Conservation (phyloP, 2,329 filamentous ascomycete species). For the Diaporthe amygdali region DNA sequence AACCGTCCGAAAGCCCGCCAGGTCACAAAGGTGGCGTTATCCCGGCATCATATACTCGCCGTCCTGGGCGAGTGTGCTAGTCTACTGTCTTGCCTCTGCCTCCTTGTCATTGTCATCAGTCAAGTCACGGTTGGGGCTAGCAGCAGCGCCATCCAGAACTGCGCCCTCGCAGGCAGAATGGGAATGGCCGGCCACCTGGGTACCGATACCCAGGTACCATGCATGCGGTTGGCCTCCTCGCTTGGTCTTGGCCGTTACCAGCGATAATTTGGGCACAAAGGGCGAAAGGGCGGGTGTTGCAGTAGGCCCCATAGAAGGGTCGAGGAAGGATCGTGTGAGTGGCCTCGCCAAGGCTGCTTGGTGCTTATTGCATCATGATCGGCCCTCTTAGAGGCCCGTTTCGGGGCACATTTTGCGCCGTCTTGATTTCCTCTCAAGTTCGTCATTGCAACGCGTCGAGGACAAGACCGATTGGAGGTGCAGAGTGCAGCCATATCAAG, state of each 20-base stretch:
- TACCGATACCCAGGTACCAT: no score
- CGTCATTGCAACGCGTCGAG: neutral
- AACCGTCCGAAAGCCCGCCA: neutral
- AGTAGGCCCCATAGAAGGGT: neutral
- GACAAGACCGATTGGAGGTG: neutral
- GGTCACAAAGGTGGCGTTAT: neutral
- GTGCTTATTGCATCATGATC: slow-evolving; percentile 8
- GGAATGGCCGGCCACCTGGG: no score
- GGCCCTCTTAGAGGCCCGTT: neutral
- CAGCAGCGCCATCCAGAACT: neutral
- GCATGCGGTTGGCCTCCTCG: no score
- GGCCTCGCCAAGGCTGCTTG: neutral
- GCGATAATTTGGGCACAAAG: no score
- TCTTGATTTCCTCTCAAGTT: neutral
- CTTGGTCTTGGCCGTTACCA: no score
- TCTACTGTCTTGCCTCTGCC: no score
- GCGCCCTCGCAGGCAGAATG: neutral
- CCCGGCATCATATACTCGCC: slow-evolving; percentile 1
- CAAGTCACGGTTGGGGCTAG: neutral
- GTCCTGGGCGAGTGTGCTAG: no score
- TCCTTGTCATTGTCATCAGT: neutral
- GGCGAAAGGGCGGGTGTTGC: no score
- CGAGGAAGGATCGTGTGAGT: neutral
- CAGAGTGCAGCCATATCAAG: neutral
- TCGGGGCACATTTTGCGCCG: neutral